These are phyloP conservation scores for Annulohypoxylon bovei DNA, from an alignment of 495 filamentous ascomycete species.

Conservation along the genomic window DNA sequence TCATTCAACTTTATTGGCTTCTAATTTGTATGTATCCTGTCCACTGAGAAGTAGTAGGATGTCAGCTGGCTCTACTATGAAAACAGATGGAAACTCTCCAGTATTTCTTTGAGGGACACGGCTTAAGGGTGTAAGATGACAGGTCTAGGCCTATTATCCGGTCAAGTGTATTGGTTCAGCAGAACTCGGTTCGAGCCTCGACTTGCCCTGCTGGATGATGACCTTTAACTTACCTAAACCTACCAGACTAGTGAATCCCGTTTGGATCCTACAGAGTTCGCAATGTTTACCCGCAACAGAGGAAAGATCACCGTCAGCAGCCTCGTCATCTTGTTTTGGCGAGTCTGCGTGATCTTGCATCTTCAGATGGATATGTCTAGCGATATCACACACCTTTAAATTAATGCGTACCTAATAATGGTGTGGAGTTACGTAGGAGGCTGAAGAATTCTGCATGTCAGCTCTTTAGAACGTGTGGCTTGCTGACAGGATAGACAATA, in stretches of 20 bases:
- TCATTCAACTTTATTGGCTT: conserved; percentile 3
- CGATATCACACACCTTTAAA: background rate
- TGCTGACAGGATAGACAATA: background rate
- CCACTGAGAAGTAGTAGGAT: background rate
- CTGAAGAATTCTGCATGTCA: background rate
- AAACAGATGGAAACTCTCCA: too few relatives aligned
- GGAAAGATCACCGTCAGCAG: background rate
- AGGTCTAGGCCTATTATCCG: too few relatives aligned
- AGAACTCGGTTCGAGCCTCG: too few relatives aligned
- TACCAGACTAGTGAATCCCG: background rate
- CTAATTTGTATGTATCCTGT: background rate
- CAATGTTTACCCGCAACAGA: background rate
- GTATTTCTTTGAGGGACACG: too few relatives aligned
- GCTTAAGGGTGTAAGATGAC: too few relatives aligned
- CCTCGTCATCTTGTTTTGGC: background rate
- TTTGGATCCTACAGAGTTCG: background rate
- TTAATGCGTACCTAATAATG: background rate
- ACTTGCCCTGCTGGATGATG: too few relatives aligned
- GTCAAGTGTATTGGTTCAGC: too few relatives aligned
- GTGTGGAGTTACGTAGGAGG: background rate
- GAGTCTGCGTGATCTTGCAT: background rate
- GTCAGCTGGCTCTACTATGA: too few relatives aligned
- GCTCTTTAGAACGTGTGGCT: background rate
- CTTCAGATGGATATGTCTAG: background rate
- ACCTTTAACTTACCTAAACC: background rate